Conservation (phyloP, 164 flowering plant species). For the Berberis vulgaris region DNA sequence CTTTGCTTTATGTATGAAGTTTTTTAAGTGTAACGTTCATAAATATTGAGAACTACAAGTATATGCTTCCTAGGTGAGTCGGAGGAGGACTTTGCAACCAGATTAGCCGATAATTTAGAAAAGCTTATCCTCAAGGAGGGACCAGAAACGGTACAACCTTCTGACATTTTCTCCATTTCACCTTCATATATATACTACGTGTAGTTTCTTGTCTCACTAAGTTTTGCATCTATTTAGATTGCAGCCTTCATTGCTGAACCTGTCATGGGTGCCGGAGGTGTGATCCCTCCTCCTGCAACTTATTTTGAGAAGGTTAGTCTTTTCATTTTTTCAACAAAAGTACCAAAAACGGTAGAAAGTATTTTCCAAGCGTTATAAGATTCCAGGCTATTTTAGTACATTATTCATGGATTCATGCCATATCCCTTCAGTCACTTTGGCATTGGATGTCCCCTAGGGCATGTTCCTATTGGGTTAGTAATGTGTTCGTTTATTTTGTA, state of each 20-base stretch:
- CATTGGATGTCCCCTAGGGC: too few relatives aligned
- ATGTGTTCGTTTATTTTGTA: constrained; percentile 67
- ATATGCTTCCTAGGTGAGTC: constrained; percentile 57
- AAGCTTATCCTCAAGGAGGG: constrained; percentile 95
- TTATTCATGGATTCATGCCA: too few relatives aligned
- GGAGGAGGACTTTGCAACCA: constrained; percentile 92
- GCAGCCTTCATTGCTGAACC: constrained; percentile 99
- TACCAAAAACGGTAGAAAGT: too few relatives aligned
- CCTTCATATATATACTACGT: not conserved
- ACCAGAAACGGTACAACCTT: constrained; percentile 73
- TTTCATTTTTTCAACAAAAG: too few relatives aligned
- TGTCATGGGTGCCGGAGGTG: constrained; percentile 99
- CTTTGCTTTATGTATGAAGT: not conserved
- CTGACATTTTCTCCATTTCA: not conserved
- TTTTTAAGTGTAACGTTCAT: not conserved
- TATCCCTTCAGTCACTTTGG: too few relatives aligned
- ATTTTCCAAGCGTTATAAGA: too few relatives aligned
- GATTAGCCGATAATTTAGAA: constrained; percentile 87
- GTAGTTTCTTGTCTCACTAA: not conserved
- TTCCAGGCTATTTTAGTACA: too few relatives aligned
- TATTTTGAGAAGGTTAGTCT: too few relatives aligned
- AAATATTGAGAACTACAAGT: constrained; percentile 3
- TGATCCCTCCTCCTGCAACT: constrained; percentile 27
- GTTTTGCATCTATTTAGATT: constrained; percentile 42
- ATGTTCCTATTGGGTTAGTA: too few relatives aligned